Conservation (phyloP, 2,329 filamentous ascomycete genomes). For the Colletotrichum echinochloae region DNA sequence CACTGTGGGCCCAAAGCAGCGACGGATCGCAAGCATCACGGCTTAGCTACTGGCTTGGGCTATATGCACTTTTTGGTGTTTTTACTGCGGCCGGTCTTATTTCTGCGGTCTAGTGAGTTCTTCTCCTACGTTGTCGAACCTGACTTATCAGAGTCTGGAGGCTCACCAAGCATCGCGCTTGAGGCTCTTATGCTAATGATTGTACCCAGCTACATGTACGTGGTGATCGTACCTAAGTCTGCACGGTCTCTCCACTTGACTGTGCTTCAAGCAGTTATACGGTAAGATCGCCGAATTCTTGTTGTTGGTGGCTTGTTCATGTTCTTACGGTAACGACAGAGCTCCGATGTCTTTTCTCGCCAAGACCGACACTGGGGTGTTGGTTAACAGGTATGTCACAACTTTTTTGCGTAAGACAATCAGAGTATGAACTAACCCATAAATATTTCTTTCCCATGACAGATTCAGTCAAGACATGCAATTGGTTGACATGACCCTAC, state of each 20-base stretch:
- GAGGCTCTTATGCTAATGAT: slow-evolving; percentile 19
- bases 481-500: slow-evolving; percentile 43
- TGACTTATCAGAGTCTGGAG: slow-evolving; percentile 21
- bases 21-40: slow-evolving; percentile 28
- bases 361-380: slow-evolving; percentile 50
- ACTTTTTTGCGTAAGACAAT: slow-evolving; percentile 18
- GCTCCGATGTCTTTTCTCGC: slow-evolving; percentile 47
- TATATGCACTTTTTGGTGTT: slow-evolving; percentile 20
- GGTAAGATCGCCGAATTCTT: slow-evolving; percentile 25
- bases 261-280: slow-evolving; percentile 22
- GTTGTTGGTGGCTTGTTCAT: slow-evolving; percentile 22
- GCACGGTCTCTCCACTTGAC: slow-evolving; percentile 26
- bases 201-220: slow-evolving; percentile 27
- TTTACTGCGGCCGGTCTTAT: slow-evolving; percentile 26
- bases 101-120: slow-evolving; percentile 27
- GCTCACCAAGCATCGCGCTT: slow-evolving; percentile 26
- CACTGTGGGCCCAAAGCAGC: slow-evolving; percentile 22
- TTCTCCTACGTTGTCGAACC: slow-evolving; percentile 15
- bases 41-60: slow-evolving; percentile 19
- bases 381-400: slow-evolving; percentile 47
- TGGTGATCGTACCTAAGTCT: slow-evolving; percentile 27
- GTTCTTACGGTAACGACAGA: slow-evolving; percentile 22
- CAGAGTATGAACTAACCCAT: slow-evolving; percentile 12
- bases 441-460: slow-evolving; percentile 33
- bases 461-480: slow-evolving; percentile 46